Conservation (phyloP, 179 eudicot species). For the Carnegiea gigantea region DNA sequence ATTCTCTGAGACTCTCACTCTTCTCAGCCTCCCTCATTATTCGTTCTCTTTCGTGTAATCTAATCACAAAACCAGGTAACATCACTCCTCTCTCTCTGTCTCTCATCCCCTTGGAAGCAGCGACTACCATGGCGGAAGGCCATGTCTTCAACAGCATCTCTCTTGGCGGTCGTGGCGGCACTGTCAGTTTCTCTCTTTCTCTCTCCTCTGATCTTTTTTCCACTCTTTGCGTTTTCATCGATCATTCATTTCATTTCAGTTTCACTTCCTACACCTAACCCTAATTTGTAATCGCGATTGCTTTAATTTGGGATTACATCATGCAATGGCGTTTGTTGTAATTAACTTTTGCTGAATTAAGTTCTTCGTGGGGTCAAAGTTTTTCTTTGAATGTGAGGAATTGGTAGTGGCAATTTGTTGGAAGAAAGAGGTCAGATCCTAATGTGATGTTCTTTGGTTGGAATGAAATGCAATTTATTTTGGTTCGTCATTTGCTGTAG, state of each 20-base stretch:
- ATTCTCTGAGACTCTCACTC: neutral
- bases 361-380: neutral
- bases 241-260: neutral
- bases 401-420: neutral
- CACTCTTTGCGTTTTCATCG: neutral
- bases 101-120: too few species aligned
- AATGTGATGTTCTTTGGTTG: neutral
- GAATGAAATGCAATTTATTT: neutral
- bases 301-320: neutral
- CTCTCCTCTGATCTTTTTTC: neutral
- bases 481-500: neutral
- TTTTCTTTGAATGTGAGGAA: neutral
- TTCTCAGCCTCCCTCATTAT: neutral
- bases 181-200: conserved; percentile 43
- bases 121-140: conserved; percentile 62
- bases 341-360: neutral
- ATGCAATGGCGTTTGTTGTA: neutral
- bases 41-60: neutral
- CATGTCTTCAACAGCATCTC: conserved; percentile 76
- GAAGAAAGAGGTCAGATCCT: neutral
- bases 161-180: conserved; percentile 94
- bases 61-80: neutral
- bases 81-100: too few species aligned
- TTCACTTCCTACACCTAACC: conserved; percentile 22
- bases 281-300: conserved; percentile 14